phyloP scores from a whole-genome alignment of 179 eudicot species.

The Silene noctiflora region DNA sequence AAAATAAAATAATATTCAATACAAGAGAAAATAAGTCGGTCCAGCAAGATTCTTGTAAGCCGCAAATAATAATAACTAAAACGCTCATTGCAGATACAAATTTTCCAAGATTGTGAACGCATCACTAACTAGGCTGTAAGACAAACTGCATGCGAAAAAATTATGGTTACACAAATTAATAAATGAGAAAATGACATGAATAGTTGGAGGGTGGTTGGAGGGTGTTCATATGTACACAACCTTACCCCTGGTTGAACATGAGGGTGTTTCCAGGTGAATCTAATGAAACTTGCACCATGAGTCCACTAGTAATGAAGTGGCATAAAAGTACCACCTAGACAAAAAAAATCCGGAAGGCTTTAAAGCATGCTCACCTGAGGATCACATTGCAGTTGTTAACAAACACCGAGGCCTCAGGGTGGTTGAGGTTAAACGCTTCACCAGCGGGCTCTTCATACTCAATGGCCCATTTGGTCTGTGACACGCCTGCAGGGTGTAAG shows the following conservation, averaged over 20 bases:
- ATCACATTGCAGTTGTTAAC: constrained; percentile 91
- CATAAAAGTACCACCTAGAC: neutral
- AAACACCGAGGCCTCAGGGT: constrained; percentile 66
- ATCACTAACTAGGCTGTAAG: neutral
- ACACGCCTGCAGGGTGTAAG: constrained; percentile 51
- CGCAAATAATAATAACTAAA: neutral
- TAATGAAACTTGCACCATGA: too few relatives aligned
- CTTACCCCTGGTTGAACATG: too few relatives aligned
- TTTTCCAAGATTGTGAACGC: neutral
- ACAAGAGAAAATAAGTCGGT: constrained; percentile 9
- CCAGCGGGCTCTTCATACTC: constrained; percentile 98
- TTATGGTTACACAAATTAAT: neutral
- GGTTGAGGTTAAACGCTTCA: constrained; percentile 83
- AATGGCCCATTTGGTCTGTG: constrained; percentile 92
- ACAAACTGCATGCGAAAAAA: neutral
- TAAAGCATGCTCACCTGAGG: constrained; percentile 48
- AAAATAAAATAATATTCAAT: neutral
- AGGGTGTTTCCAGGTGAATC: too few relatives aligned
- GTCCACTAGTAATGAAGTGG: too few relatives aligned
- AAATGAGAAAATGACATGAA: constrained; percentile 3
- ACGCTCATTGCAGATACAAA: neutral
- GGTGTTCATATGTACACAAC: too few relatives aligned
- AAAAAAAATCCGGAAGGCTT: neutral
- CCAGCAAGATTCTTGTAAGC: neutral
- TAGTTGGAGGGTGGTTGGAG: neutral